Evolutionary conservation across 495 filamentous ascomycete species (phyloP).

Genomic region (Aspergillus saccharolyticus): DNA sequence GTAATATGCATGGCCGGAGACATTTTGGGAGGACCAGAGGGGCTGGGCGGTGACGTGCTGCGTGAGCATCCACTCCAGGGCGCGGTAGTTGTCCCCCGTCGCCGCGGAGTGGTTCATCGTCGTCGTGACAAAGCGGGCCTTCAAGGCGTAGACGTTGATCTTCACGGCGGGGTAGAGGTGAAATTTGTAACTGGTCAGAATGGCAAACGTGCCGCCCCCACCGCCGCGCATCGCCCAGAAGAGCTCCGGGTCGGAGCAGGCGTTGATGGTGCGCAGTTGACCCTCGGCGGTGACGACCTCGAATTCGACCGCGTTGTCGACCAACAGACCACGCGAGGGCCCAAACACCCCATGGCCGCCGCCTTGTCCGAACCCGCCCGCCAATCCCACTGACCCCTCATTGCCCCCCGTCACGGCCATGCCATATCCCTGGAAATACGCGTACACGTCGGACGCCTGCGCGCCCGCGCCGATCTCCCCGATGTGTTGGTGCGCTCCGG

Average conservation of each 20-base stretch:
- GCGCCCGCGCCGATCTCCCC: constrained; percentile 25
- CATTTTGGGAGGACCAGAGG: constrained; percentile 12
- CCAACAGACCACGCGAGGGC: constrained; percentile 18
- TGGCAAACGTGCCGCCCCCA: constrained; percentile 8
- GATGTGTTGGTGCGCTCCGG: constrained; percentile 10
- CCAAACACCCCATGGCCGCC: constrained; percentile 17
- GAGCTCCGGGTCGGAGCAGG: constrained; percentile 45
- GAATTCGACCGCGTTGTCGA: constrained; percentile 20
- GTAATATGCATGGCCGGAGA: constrained; percentile 18
- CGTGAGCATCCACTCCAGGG: constrained; percentile 7
- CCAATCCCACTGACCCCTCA: constrained; percentile 19
- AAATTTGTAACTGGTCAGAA: constrained; percentile 22
- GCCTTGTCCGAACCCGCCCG: constrained; percentile 22
- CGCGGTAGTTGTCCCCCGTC: constrained; percentile 1
- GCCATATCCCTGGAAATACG: constrained; percentile 11
- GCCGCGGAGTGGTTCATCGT: background rate
- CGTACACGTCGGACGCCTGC: constrained; percentile 17
- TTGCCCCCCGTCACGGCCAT: constrained; percentile 23
- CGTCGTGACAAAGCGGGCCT: constrained; percentile 15
- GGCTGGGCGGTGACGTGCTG: constrained; percentile 12
- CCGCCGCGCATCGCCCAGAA: constrained; percentile 42
- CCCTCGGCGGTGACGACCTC: constrained; percentile 48
- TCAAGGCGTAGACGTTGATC: constrained; percentile 20
- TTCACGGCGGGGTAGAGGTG: constrained; percentile 14
- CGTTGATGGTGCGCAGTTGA: constrained; percentile 34